phyloP scores from a whole-genome alignment of 257 asterid species.

The Thymus mandschuricus region DNA sequence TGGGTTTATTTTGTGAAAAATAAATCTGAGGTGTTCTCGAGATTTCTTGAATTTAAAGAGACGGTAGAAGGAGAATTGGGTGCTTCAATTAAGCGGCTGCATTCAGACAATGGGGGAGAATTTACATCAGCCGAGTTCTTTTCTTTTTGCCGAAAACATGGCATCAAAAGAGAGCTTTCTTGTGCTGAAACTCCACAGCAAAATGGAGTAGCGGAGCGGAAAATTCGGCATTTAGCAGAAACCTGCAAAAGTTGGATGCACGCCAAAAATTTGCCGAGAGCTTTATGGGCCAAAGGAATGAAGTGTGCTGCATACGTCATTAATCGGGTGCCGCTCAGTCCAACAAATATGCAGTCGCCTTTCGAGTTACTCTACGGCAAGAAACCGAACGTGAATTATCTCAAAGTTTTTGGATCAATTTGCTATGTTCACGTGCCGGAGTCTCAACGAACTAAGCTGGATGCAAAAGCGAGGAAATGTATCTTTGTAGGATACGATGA shows the following conservation, averaged over 20 bases:
- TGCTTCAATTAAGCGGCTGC: no score
- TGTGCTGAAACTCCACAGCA: not conserved
- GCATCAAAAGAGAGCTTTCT: no score
- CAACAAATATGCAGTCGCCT: slow-evolving; percentile 3
- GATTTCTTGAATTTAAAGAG: slow-evolving; percentile 16
- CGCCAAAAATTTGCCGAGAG: no score
- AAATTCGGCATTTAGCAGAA: not conserved
- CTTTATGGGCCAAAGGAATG: no score
- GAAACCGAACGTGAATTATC: slow-evolving; percentile 8
- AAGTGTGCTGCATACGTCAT: no score
- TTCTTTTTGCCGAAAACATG: no score
- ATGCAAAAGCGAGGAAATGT: slow-evolving; percentile 23
- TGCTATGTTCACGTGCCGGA: slow-evolving; percentile 20
- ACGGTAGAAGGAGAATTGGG: no score
- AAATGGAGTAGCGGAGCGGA: slow-evolving; percentile 9
- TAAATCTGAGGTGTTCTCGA: slow-evolving; percentile 21
- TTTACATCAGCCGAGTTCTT: no score
- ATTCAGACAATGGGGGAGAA: no score
- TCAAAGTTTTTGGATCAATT: not conserved
- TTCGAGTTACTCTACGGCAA: not conserved
- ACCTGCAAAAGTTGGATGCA: no score
- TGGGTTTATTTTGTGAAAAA: slow-evolving; percentile 27
- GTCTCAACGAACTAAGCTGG: slow-evolving; percentile 17
- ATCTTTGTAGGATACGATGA: no score
- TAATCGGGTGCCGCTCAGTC: slow-evolving; percentile 7